These are phyloP conservation scores for Postia placenta DNA, from an alignment of 768 basidiomycete genomes.

Conservation along the genomic window DNA sequence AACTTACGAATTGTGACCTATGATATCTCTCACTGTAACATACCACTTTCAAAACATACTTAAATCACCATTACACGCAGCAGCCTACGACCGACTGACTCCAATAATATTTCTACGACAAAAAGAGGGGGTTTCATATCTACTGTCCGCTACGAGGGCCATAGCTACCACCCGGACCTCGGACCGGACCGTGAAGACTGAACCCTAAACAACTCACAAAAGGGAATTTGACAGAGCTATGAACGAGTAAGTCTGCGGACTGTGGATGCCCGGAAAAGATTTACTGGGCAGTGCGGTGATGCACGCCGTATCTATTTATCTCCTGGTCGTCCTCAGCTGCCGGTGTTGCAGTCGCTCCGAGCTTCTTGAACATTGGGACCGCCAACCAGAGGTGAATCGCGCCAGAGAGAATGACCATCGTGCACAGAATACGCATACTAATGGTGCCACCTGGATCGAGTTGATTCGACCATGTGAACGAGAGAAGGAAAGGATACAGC, in stretches of 20 bases:
- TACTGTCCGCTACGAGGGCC: not conserved
- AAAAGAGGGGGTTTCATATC: too few relatives aligned
- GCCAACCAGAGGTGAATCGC: not conserved
- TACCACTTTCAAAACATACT: too few relatives aligned
- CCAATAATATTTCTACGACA: too few relatives aligned
- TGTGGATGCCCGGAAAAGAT: not conserved
- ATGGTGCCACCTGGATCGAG: not conserved
- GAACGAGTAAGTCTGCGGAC: not conserved
- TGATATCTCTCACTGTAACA: too few relatives aligned
- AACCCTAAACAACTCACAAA: conserved; percentile 70
- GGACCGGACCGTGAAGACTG: too few relatives aligned
- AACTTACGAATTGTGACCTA: too few relatives aligned
- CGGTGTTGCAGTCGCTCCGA: not conserved
- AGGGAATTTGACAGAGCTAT: not conserved
- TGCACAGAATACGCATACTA: not conserved
- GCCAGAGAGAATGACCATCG: not conserved
- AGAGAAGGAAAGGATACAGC: not conserved
- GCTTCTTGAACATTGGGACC: not conserved
- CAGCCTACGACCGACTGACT: too few relatives aligned
- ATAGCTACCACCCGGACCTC: too few relatives aligned
- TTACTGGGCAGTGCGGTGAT: not conserved
- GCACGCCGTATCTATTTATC: not conserved
- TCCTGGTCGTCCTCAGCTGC: not conserved
- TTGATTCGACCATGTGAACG: not conserved
- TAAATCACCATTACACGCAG: not conserved